A percentile compares a stretch with the other conserved stretches of the same genome.
Evolutionary conservation across 192 early-diverging fungal species (phyloP).

Genomic region (Anaeromyces robustus): DNA sequence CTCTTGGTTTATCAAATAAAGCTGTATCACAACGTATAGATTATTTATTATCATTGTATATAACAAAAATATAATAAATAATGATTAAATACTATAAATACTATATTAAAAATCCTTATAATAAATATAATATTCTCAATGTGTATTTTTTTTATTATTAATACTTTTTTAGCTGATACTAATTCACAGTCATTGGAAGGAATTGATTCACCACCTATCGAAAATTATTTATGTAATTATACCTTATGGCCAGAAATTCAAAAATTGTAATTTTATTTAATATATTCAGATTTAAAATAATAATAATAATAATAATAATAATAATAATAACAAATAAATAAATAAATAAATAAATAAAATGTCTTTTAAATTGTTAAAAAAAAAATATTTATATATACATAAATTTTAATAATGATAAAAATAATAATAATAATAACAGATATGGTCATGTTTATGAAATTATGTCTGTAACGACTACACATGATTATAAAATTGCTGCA

Average conservation of each 20-base stretch:
- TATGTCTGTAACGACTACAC: slow-evolving; percentile 55
- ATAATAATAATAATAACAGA: slow-evolving; percentile 1
- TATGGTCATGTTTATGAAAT: slow-evolving; percentile 93
- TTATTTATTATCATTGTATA: too few relatives aligned
- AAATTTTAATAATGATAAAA: neutral
- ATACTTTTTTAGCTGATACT: slow-evolving; percentile 12
- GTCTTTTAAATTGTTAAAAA: too few relatives aligned
- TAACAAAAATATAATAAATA: too few relatives aligned
- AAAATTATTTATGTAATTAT: slow-evolving; percentile 73
- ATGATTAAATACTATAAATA: slow-evolving; percentile 1
- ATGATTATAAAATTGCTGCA: slow-evolving; percentile 54
- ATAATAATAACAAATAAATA: too few relatives aligned
- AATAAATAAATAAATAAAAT: too few relatives aligned
- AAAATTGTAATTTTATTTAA: slow-evolving; percentile 47
- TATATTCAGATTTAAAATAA: neutral
- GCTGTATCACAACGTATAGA: slow-evolving; percentile 29
- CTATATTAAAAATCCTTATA: slow-evolving; percentile 3
- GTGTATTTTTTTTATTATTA: slow-evolving; percentile 8
- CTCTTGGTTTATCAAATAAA: slow-evolving; percentile 90
- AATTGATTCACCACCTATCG: slow-evolving; percentile 53
- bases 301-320: slow-evolving; percentile 2
- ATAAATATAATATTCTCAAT: slow-evolving; percentile 6
- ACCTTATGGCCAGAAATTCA: slow-evolving; percentile 93
- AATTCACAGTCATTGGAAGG: slow-evolving; percentile 2
- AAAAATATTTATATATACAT: too few relatives aligned